These are phyloP conservation scores for Talinum fruticosum DNA, from an alignment of 148 eudicot species.

Conservation along the genomic window DNA sequence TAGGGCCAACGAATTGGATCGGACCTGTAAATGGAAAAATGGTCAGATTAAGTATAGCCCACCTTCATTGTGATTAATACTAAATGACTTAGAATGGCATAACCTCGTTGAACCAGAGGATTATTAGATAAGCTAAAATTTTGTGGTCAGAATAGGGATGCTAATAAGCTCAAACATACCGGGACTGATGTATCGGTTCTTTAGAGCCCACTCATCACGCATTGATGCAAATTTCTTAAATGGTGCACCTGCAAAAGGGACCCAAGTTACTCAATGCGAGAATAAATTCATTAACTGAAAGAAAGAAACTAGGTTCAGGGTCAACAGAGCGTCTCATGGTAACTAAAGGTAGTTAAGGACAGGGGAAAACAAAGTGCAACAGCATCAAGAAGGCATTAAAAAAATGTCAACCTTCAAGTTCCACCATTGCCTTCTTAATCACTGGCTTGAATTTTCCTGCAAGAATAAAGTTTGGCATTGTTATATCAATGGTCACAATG, in stretches of 20 bases:
- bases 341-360: neutral
- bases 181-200: slow-evolving; percentile 85
- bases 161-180: slow-evolving; percentile 45
- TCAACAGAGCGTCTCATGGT: neutral
- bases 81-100: too few species aligned
- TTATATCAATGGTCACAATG: neutral
- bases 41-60: neutral
- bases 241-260: slow-evolving; percentile 64
- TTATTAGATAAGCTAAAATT: too few species aligned
- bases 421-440: slow-evolving; percentile 99
- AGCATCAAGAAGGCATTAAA: neutral
- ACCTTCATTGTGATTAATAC: too few species aligned
- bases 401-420: slow-evolving; percentile 67
- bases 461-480: slow-evolving; percentile 10
- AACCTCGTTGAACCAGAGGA: too few species aligned
- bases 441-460: slow-evolving; percentile 98
- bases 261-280: neutral
- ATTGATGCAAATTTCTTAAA: slow-evolving; percentile 82
- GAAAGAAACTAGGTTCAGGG: neutral
- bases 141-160: neutral
- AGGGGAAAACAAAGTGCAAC: neutral
- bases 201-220: slow-evolving; percentile 92
- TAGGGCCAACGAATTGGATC: slow-evolving; percentile 76
- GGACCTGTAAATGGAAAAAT: slow-evolving; percentile 50
- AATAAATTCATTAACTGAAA: neutral